A percentile compares a stretch with the other conserved stretches of the same genome.
Conservation (phyloP, 1,139 yeast species). For the Suhomyces ambrosiae region DNA sequence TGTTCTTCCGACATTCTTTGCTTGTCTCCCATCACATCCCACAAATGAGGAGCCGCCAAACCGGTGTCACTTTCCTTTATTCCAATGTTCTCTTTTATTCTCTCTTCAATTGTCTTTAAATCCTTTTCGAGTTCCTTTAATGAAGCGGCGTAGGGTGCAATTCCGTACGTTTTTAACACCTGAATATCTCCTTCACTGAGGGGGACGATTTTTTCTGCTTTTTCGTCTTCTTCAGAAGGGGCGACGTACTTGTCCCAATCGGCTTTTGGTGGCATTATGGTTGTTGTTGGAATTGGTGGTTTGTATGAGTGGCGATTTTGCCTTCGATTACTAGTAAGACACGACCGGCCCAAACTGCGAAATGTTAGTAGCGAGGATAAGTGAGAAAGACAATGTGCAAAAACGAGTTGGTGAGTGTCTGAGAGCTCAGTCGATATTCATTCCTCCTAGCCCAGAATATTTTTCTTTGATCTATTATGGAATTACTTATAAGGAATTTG, state of each 20-base stretch:
- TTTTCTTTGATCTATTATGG: no score
- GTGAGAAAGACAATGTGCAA: no score
- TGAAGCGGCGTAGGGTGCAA: constrained; percentile 88
- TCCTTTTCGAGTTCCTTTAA: constrained; percentile 85
- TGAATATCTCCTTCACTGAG: constrained; percentile 95
- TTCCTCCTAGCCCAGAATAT: no score
- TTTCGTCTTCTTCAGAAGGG: constrained; percentile 70
- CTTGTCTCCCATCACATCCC: constrained; percentile 98
- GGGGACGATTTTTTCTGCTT: constrained; percentile 74
- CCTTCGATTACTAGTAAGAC: constrained; percentile 5
- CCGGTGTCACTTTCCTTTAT: constrained; percentile 96
- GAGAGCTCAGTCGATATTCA: no score
- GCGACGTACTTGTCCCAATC: constrained; percentile 98
- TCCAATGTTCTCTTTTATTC: constrained; percentile 93
- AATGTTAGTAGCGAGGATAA: no score
- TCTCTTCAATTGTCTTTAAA: constrained; percentile 74
- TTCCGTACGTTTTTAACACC: constrained; percentile 93
- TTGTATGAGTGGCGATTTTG: constrained; percentile 12
- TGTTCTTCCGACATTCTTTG: constrained; percentile 92
- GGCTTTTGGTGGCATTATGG: constrained; percentile 74
- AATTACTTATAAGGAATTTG: no score
- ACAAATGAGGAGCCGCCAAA: constrained; percentile 87
- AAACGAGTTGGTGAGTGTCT: no score
- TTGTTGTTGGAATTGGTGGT: constrained; percentile 2
- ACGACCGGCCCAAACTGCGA: constrained; percentile 5